Evolutionary conservation across 352 stramenopile species (phyloP), one percentile per base, ranked within the genome.

Genomic region (Thalassiosira livingstoniorum): DNA sequence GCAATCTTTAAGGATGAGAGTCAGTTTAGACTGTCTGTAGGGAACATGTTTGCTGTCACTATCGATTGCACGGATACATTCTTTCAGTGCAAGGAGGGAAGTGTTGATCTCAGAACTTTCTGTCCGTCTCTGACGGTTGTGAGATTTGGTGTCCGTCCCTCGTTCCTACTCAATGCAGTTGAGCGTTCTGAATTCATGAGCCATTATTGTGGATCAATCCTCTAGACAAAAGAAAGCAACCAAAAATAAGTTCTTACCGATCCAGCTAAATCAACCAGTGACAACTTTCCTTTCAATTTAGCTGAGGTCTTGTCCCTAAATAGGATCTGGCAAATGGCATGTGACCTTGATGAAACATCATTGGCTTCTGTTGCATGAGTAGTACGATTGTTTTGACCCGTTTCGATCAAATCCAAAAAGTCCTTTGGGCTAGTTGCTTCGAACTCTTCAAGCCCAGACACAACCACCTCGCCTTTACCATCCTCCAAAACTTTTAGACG

Each of bases 31-130:
- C 18, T 96, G 97, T 71, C 97, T 94, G 83, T 99, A 99, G 0
- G 97, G 97, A 27, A 99, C 98, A 76, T 99, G 97, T 18, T 95
- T 88, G 32, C 92, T 94, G 10, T 75, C 64, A 32, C 61, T 51
- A 80, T 98, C 97, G 21, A 99, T 89, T 0, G 97, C 96, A 61
- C 97, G 91, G 71, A 99, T 98, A 72, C 97, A 99, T 70, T 99
- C 97, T 77, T 99, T 99, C 29, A 99, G 82, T 4, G 97, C 96
- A 21, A 99, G 78, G 11, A 99, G 87, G 57, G 94, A 98, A 73
- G 98, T 98, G 86, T 99, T 99, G 69, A 99, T 99, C 37, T 98
- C 96, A 0, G 96, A 94, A 27, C 94, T 97, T 83, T 99, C 97
- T 77, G 98, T 96, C 5, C 97, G 92, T 35, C 96, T 90, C 84